These are phyloP conservation scores for Lepiota venenata DNA, from an alignment of 768 basidiomycete genomes.

Conservation along the genomic window DNA sequence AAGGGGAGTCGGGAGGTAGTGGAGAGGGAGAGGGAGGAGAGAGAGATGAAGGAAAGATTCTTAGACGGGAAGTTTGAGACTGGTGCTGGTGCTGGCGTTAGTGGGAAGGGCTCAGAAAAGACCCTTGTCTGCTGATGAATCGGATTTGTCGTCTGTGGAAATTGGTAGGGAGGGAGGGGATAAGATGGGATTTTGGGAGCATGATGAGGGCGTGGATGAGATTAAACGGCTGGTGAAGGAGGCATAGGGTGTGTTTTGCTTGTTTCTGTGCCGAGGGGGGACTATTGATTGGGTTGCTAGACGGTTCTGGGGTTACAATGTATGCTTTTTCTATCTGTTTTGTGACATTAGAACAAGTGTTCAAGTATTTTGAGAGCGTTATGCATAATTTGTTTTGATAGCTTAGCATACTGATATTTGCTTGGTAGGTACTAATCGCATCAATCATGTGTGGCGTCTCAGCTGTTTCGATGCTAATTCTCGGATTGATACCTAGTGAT, in stretches of 20 bases:
- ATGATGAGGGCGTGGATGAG: constrained; percentile 74
- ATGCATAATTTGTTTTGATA: background rate
- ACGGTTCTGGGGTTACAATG: background rate
- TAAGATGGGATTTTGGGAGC: constrained; percentile 54
- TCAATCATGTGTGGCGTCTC: no score
- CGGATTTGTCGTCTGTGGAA: constrained; percentile 14
- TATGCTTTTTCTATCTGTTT: background rate
- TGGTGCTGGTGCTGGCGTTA: constrained; percentile 8
- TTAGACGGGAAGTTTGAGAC: constrained; percentile 22
- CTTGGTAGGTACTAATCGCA: no score
- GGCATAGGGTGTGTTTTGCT: constrained; percentile 26
- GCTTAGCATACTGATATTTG: no score
- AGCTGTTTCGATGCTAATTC: no score
- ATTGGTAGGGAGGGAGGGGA: constrained; percentile 12
- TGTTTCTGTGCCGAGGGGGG: no score
- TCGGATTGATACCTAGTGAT: no score
- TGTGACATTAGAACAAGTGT: background rate
- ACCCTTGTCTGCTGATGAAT: constrained; percentile 5
- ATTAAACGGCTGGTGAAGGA: constrained; percentile 66
- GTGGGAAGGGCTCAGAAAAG: constrained; percentile 14
- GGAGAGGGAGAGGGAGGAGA: constrained; percentile 52
- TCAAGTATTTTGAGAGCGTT: no score
- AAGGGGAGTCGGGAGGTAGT: constrained; percentile 64
- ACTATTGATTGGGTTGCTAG: no score
- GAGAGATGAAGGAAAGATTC: constrained; percentile 38